phyloP scores from a whole-genome alignment of 176 grass and related monocot genomes.

The Eragrostis curvula region DNA sequence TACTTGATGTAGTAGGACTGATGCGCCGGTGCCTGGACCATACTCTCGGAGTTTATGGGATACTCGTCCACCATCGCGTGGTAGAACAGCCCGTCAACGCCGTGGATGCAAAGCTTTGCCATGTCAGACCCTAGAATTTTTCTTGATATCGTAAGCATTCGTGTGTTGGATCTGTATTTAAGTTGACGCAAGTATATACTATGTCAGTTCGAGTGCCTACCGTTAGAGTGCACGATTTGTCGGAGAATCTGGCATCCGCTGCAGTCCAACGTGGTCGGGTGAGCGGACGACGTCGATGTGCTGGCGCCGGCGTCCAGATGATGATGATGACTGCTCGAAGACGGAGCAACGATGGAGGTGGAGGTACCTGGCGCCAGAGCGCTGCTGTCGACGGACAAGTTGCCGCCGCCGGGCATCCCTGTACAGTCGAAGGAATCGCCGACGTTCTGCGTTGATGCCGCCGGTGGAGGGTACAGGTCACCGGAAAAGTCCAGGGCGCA shows the following conservation, averaged over 20 bases:
- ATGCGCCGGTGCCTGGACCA: background rate
- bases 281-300: background rate
- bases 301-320: background rate
- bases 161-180: too few relatives aligned
- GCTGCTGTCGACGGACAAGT: too few relatives aligned
- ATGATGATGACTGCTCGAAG: background rate
- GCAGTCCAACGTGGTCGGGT: conserved; percentile 40
- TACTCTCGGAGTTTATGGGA: conserved; percentile 1
- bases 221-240: conserved; percentile 62
- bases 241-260: conserved; percentile 55
- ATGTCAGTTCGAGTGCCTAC: background rate
- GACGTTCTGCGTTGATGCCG: too few relatives aligned
- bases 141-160: background rate
- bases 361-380: too few relatives aligned
- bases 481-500: too few relatives aligned
- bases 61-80: conserved; percentile 50
- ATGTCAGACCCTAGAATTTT: conserved; percentile 28
- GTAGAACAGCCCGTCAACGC: conserved; percentile 48
- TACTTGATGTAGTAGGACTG: conserved; percentile 54
- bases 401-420: too few relatives aligned
- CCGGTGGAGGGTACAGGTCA: too few relatives aligned
- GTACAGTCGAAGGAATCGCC: too few relatives aligned
- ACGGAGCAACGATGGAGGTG: too few relatives aligned
- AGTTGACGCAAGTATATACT: too few relatives aligned
- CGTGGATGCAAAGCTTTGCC: conserved; percentile 53